These are phyloP conservation scores for Kodamaea sp. DNA, from an alignment of 1,139 yeast genomes.

Conservation along the genomic window DNA sequence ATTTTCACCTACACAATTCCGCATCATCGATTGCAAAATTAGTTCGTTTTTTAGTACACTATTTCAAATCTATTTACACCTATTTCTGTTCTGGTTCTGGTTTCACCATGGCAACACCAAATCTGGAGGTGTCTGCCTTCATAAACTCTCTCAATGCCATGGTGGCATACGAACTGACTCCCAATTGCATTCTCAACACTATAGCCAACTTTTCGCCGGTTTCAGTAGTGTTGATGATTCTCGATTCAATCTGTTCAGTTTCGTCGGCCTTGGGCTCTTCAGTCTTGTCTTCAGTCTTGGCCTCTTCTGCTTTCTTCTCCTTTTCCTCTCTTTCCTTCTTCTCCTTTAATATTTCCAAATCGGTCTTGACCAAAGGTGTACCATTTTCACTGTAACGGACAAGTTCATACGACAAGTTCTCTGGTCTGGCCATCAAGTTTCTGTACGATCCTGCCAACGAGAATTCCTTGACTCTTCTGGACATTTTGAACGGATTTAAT, in stretches of 20 bases:
- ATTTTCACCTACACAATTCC: too few species aligned
- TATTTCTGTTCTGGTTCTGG: constrained; percentile 1
- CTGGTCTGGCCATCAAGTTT: constrained; percentile 68
- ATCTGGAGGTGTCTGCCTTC: constrained; percentile 77
- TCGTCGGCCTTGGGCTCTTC: constrained; percentile 15
- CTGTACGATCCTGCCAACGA: constrained; percentile 92
- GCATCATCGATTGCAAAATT: too few species aligned
- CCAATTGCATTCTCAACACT: constrained; percentile 73
- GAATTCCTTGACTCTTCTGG: constrained; percentile 81
- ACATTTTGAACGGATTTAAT: constrained; percentile 83
- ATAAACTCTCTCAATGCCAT: constrained; percentile 94
- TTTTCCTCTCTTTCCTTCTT: constrained; percentile 42
- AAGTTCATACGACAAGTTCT: constrained; percentile 60
- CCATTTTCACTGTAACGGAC: constrained; percentile 62
- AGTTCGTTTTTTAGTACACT: too few species aligned
- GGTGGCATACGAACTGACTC: constrained; percentile 92
- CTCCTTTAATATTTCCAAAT: constrained; percentile 62
- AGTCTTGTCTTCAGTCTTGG: constrained; percentile 14
- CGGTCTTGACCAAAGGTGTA: constrained; percentile 79
- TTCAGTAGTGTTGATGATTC: constrained; percentile 10
- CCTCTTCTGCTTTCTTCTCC: constrained; percentile 19
- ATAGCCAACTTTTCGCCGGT: constrained; percentile 65
- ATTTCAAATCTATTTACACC: too few species aligned
- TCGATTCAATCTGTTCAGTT: constrained; percentile 5
- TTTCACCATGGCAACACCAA: constrained; percentile 23